phyloP scores from a whole-genome alignment of 768 basidiomycete genomes.

The Pleurotus ostreatus region DNA sequence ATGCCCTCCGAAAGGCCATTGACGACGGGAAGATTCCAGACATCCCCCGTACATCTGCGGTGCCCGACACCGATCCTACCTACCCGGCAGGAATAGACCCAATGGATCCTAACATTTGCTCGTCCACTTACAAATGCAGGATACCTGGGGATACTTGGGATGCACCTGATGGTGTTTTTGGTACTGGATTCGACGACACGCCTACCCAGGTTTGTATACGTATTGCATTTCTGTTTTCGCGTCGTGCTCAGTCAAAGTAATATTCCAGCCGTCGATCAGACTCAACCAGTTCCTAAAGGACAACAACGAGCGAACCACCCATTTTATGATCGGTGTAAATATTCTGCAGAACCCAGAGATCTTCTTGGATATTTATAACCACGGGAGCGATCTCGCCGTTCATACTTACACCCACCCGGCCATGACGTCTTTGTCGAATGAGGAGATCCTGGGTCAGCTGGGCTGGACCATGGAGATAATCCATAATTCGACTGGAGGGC shows the following conservation, averaged over 20 bases:
- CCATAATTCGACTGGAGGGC: conserved; percentile 76
- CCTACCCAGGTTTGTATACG: conserved; percentile 41
- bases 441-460: conserved; percentile 63
- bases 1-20: conserved; percentile 63
- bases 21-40: conserved; percentile 70
- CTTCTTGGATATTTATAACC: conserved; percentile 45
- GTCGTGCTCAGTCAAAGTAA: neutral
- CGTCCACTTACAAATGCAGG: conserved; percentile 67
- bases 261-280: conserved; percentile 29
- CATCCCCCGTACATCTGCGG: conserved; percentile 46
- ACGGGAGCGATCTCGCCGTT: conserved; percentile 43
- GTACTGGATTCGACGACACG: conserved; percentile 77
- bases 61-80: conserved; percentile 31
- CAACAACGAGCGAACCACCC: conserved; percentile 70
- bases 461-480: conserved; percentile 45
- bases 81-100: conserved; percentile 44
- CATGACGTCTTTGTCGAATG: conserved; percentile 75
- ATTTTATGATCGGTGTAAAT: conserved; percentile 87
- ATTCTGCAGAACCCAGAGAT: conserved; percentile 53
- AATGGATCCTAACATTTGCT: conserved; percentile 59
- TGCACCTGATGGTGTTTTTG: conserved; percentile 67
- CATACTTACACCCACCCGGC: conserved; percentile 75
- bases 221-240: conserved; percentile 4
- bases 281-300: conserved; percentile 67
- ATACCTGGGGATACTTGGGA: conserved; percentile 67